These are phyloP conservation scores for Nissolia schottii DNA, from an alignment of 306 rosid genomes.

Conservation along the genomic window DNA sequence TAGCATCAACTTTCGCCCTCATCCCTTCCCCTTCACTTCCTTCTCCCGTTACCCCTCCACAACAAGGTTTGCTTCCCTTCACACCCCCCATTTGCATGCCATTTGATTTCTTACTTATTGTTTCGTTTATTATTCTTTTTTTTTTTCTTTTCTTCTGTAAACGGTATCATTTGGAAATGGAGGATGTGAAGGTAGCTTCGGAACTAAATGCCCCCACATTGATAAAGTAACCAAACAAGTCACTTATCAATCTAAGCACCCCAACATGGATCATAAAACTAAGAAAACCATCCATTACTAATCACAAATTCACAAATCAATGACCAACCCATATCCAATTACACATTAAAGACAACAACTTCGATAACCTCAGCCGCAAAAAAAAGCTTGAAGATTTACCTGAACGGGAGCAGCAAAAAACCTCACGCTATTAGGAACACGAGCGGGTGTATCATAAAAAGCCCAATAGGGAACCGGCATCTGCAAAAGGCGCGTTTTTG, in stretches of 20 bases:
- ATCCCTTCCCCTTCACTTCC: neutral
- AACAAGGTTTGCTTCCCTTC: slow-evolving; percentile 26
- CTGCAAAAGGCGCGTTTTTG: slow-evolving; percentile 20
- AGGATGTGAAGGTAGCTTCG: slow-evolving; percentile 7
- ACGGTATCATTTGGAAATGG: slow-evolving; percentile 47
- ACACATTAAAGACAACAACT: neutral
- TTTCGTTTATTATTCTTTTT: neutral
- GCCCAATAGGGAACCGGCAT: slow-evolving; percentile 12
- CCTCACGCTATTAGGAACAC: slow-evolving; percentile 36
- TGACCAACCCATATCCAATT: neutral
- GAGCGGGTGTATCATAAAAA: slow-evolving; percentile 26
- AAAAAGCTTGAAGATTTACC: slow-evolving; percentile 27
- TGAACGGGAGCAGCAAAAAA: slow-evolving; percentile 64
- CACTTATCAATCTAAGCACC: neutral
- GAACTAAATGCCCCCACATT: slow-evolving; percentile 8
- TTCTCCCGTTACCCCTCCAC: slow-evolving; percentile 15
- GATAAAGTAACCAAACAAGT: neutral
- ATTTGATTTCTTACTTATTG: neutral
- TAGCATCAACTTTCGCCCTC: neutral
- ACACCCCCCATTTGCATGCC: no score
- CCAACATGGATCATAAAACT: neutral
- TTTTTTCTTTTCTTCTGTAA: no score
- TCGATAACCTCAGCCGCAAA: neutral
- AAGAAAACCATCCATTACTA: neutral
- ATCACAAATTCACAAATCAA: neutral